A percentile compares a stretch with the other conserved stretches of the same genome.
Conservation (phyloP, 2,329 filamentous ascomycete genomes). For the Fusarium begoniae region DNA sequence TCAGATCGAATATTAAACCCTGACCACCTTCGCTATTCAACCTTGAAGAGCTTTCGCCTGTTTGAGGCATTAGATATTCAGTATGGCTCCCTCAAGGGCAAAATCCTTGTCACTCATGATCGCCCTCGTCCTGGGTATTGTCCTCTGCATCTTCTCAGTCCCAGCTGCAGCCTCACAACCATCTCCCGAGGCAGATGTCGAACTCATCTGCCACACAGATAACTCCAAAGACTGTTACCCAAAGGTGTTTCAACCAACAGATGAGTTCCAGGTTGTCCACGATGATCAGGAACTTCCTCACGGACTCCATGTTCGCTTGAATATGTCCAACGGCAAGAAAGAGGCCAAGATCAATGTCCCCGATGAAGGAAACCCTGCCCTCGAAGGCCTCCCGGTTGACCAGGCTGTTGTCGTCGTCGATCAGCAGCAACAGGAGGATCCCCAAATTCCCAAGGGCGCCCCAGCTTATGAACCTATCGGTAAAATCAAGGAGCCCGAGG, state of each 20-base stretch:
- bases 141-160: conserved; percentile 43
- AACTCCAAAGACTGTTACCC: conserved; percentile 72
- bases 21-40: not conserved
- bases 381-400: conserved; percentile 63
- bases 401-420: conserved; percentile 65
- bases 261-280: conserved; percentile 70
- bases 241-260: conserved; percentile 68
- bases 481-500: conserved; percentile 62
- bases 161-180: conserved; percentile 42
- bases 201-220: conserved; percentile 72
- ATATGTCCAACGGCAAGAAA: conserved; percentile 70
- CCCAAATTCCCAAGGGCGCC: conserved; percentile 57
- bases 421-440: conserved; percentile 48
- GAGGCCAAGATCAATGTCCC: conserved; percentile 74
- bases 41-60: not conserved
- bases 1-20: not conserved
- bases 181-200: conserved; percentile 53
- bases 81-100: conserved; percentile 41
- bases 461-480: conserved; percentile 67
- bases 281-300: conserved; percentile 72
- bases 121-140: conserved; percentile 40
- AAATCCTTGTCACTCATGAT: conserved; percentile 31
- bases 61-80: not conserved
- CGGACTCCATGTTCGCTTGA: conserved; percentile 72
- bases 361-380: conserved; percentile 56